Conservation (phyloP, 176 grass and related monocot genomes). For the Hsuehochloa calcarea region DNA sequence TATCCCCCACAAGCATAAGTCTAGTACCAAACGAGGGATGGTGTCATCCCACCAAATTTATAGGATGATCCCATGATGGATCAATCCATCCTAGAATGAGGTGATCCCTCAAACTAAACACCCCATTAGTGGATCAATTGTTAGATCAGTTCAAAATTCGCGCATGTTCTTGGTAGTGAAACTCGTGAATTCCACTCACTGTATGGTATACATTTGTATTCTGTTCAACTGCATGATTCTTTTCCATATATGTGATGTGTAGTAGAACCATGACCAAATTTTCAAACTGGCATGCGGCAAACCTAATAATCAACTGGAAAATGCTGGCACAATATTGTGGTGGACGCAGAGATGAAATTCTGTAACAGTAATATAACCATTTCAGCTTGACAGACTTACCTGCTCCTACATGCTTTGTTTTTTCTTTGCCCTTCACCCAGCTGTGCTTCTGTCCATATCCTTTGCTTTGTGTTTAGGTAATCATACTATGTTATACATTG, state of each 20-base stretch:
- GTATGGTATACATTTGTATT: background rate
- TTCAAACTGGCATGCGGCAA: background rate
- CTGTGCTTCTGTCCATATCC: background rate
- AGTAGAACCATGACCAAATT: background rate
- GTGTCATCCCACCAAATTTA: too few relatives aligned
- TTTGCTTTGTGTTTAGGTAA: background rate
- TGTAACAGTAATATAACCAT: background rate
- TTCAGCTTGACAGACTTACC: background rate
- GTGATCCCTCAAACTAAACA: too few relatives aligned
- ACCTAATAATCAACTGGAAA: background rate
- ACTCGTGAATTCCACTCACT: background rate
- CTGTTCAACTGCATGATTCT: background rate
- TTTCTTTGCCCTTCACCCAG: background rate
- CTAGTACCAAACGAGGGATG: too few relatives aligned
- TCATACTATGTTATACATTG: background rate
- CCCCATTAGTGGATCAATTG: background rate
- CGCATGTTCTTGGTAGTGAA: background rate
- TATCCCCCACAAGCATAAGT: too few relatives aligned
- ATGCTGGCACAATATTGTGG: background rate
- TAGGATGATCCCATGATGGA: too few relatives aligned
- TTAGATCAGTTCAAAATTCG: background rate
- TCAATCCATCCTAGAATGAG: too few relatives aligned
- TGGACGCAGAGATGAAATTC: conserved; percentile 5
- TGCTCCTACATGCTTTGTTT: background rate
- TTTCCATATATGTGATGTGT: background rate